phyloP scores from a whole-genome alignment of 2,329 filamentous ascomycete genomes.

The Hymenoscyphus occultus region DNA sequence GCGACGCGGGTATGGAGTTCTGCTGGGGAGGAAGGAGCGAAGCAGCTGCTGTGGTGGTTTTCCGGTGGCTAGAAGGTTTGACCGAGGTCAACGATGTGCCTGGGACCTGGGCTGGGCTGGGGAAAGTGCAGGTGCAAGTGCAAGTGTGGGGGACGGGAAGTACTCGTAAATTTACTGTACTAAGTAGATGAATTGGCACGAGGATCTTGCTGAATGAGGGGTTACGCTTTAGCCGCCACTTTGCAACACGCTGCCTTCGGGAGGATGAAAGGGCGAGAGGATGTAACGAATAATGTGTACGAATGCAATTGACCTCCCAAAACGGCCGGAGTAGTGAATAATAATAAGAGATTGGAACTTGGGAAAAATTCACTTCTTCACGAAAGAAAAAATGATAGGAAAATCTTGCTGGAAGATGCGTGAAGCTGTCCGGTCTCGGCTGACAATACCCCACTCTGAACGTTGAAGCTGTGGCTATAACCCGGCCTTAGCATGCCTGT shows the following conservation, averaged over 20 bases:
- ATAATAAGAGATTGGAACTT: not conserved
- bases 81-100: not conserved
- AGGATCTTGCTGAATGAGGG: not conserved
- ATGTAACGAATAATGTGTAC: not conserved
- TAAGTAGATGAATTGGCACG: not conserved
- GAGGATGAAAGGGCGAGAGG: conserved; percentile 5
- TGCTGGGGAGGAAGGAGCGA: not conserved
- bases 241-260: not conserved
- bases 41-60: not conserved
- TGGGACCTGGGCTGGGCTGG: too few species aligned
- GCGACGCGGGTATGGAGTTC: not conserved
- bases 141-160: not conserved
- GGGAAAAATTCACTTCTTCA: not conserved
- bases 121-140: not conserved
- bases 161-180: not conserved
- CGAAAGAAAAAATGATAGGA: not conserved
- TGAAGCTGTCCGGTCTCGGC: conserved; percentile 4
- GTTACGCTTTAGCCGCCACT: conserved; percentile 3
- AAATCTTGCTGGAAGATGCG: not conserved
- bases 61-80: not conserved
- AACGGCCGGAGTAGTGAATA: not conserved
- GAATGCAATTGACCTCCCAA: not conserved
- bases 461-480: too few species aligned
- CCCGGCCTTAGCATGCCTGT: too few species aligned
- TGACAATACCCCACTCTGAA: not conserved